Conservation (phyloP, 1,284 basidiomycete genomes). For the Clitocybe nebularis region DNA sequence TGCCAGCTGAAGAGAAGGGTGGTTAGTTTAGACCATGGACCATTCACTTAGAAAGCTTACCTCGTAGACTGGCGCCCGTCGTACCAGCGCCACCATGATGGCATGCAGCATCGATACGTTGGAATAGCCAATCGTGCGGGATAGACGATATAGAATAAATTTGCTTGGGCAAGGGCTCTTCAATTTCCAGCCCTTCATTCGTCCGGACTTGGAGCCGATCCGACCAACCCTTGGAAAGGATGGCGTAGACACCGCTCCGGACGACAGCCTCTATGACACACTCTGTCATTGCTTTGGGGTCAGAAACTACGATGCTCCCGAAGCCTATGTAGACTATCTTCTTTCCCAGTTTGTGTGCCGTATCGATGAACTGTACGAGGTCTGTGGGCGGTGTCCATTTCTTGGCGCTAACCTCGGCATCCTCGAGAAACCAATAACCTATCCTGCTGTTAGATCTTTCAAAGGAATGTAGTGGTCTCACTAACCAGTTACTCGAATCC, state of each 20-base stretch:
- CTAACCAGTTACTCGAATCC: slow-evolving; percentile 91
- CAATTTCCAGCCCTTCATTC: slow-evolving; percentile 52
- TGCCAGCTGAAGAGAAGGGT: slow-evolving; percentile 63
- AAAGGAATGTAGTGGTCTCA: slow-evolving; percentile 2
- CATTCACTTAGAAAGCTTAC: slow-evolving; percentile 35
- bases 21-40: slow-evolving; percentile 8
- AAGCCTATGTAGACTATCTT: slow-evolving; percentile 98
- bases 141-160: slow-evolving; percentile 86
- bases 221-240: slow-evolving; percentile 97
- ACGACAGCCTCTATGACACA: slow-evolving; percentile 87
- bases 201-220: slow-evolving; percentile 79
- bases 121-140: slow-evolving; percentile 97
- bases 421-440: slow-evolving; percentile 96
- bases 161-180: slow-evolving; percentile 69
- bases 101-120: slow-evolving; percentile 89
- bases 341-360: slow-evolving; percentile 69
- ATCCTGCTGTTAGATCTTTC: slow-evolving; percentile 13
- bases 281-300: slow-evolving; percentile 88
- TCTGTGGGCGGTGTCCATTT: slow-evolving; percentile 86
- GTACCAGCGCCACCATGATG: slow-evolving; percentile 98
- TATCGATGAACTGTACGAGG: slow-evolving; percentile 79
- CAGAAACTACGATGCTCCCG: slow-evolving; percentile 96
- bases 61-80: slow-evolving; percentile 88
- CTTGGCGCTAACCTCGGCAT: slow-evolving; percentile 81
- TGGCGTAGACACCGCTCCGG: slow-evolving; percentile 82